Conservation (phyloP, 1,284 basidiomycete species). For the Pterulicium gracile region DNA sequence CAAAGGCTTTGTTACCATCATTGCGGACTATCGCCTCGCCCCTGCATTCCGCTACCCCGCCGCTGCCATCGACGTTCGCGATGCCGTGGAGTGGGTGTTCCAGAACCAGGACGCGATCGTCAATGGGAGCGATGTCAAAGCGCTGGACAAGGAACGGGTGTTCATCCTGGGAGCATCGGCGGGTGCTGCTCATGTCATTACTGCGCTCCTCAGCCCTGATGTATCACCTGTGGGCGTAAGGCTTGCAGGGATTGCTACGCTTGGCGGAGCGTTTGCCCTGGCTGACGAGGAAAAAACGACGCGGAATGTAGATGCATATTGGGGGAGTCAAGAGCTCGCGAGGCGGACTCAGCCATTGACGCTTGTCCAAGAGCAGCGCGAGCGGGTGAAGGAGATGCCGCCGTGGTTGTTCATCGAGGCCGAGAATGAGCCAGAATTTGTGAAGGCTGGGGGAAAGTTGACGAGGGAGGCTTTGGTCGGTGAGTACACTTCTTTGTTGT, state of each 20-base stretch:
- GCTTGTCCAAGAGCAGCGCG: conserved; percentile 25
- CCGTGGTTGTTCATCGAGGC: conserved; percentile 33
- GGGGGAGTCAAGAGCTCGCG: conserved; percentile 30
- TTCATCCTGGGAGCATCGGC: conserved; percentile 50
- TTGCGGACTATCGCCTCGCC: conserved; percentile 54
- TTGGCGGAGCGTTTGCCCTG: conserved; percentile 33
- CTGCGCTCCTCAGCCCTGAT: conserved; percentile 30
- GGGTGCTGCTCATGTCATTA: conserved; percentile 37
- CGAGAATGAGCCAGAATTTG: conserved; percentile 38
- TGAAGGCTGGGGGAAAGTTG: conserved; percentile 22
- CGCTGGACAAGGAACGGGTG: conserved; percentile 28
- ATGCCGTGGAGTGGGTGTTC: conserved; percentile 44
- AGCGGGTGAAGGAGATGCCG: conserved; percentile 28
- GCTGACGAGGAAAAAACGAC: conserved; percentile 15
- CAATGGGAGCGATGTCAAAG: conserved; percentile 8
- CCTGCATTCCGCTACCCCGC: conserved; percentile 42
- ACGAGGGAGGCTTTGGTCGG: conserved; percentile 25
- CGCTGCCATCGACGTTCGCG: conserved; percentile 41
- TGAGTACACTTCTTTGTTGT: neutral
- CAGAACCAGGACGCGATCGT: conserved; percentile 19
- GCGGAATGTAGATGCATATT: conserved; percentile 26
- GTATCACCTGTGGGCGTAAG: conserved; percentile 25
- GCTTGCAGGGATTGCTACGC: conserved; percentile 34
- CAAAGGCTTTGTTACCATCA: conserved; percentile 45
- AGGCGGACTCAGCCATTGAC: conserved; percentile 28